Conservation (phyloP, 345 rosid species). For the Brassica juncea region DNA sequence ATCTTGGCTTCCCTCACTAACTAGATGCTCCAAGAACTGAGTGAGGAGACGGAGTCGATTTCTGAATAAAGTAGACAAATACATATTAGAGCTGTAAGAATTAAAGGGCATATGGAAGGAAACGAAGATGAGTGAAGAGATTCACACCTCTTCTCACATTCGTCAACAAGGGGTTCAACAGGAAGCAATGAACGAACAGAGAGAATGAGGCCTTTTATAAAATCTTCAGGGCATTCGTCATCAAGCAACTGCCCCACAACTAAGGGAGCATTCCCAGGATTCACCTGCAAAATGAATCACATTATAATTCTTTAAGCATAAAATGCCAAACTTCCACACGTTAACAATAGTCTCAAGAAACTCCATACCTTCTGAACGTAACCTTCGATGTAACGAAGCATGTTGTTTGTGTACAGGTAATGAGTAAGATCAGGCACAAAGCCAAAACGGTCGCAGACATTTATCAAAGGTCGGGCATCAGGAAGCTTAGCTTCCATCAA, state of each 20-base stretch:
- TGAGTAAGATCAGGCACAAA: slow-evolving; percentile 97
- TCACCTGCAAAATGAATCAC: slow-evolving; percentile 58
- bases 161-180: slow-evolving; percentile 84
- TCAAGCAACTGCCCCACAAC: slow-evolving; percentile 93
- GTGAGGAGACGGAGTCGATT: slow-evolving; percentile 99
- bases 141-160: slow-evolving; percentile 80
- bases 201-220: slow-evolving; percentile 95
- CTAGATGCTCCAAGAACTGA: slow-evolving; percentile 99
- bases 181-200: slow-evolving; percentile 87
- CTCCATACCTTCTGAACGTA: slow-evolving; percentile 95
- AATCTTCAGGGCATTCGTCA: slow-evolving; percentile 99
- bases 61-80: slow-evolving; percentile 49
- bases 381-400: slow-evolving; percentile 99
- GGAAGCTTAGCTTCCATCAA: slow-evolving; percentile 99
- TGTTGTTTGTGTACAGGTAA: slow-evolving; percentile 87
- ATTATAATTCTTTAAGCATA: slow-evolving; percentile 15
- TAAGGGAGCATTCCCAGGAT: slow-evolving; percentile 97
- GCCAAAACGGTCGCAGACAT: slow-evolving; percentile 99
- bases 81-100: slow-evolving; percentile 31
- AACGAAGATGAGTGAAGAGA: slow-evolving; percentile 11
- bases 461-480: slow-evolving; percentile 93
- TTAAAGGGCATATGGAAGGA: slow-evolving; percentile 11
- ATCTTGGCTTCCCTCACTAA: slow-evolving; percentile 99
- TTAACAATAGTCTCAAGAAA: neutral
- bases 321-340: neutral